Conservation (phyloP, 2,329 filamentous ascomycete genomes). For the Esteya vermicola region DNA sequence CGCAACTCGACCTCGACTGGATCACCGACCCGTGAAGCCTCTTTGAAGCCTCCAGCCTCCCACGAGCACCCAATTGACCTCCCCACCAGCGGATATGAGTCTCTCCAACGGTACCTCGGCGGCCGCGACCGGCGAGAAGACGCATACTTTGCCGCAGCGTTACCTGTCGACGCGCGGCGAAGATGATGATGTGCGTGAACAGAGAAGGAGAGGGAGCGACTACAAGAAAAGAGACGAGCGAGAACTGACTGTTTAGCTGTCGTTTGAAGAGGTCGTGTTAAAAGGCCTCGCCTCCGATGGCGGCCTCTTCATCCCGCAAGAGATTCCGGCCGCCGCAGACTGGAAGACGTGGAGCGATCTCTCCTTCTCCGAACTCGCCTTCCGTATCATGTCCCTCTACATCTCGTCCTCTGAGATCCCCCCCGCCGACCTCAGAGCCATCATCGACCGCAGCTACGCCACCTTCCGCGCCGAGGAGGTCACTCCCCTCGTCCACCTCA, state of each 20-base stretch:
- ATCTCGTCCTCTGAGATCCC: conserved; percentile 78
- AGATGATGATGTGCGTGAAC: conserved; percentile 10
- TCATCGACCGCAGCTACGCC: conserved; percentile 74
- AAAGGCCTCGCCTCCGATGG: conserved; percentile 80
- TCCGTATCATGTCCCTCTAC: conserved; percentile 75
- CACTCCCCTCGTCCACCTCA: conserved; percentile 64
- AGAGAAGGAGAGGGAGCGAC: too few species aligned
- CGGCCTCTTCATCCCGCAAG: conserved; percentile 78
- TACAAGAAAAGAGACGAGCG: too few species aligned
- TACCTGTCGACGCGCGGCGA: conserved; percentile 12
- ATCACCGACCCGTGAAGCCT: too few species aligned
- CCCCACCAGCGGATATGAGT: too few species aligned
- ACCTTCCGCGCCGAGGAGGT: conserved; percentile 73
- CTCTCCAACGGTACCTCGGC: conserved; percentile 4
- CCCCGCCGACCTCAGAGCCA: conserved; percentile 59
- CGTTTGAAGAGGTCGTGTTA: conserved; percentile 81
- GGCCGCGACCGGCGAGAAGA: conserved; percentile 2
- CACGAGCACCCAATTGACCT: background rate
- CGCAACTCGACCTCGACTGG: background rate
- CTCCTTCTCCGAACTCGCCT: conserved; percentile 69
- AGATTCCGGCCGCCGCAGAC: conserved; percentile 43
- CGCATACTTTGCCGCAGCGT: conserved; percentile 12
- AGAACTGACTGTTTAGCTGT: too few species aligned
- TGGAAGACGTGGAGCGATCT: conserved; percentile 60
- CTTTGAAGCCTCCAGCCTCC: too few species aligned